Evolutionary conservation across 768 basidiomycete species (phyloP).

Genomic region (Hygrophoropsis aurantiaca): DNA sequence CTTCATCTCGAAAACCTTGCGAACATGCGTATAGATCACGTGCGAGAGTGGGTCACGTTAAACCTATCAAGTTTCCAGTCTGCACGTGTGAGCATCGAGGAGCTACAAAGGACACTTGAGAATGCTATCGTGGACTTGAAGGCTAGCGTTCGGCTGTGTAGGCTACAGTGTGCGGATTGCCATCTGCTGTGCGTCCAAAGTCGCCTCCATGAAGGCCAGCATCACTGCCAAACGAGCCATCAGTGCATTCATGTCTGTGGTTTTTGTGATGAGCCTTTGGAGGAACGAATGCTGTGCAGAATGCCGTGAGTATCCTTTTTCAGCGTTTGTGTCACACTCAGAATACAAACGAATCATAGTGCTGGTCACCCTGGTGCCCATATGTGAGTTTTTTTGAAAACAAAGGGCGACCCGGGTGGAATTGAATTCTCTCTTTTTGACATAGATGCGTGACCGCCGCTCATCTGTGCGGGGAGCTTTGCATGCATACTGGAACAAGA

Average conservation of each 20-base stretch:
- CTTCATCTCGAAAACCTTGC: slow-evolving; percentile 39
- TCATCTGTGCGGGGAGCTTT: slow-evolving; percentile 56
- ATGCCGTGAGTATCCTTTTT: slow-evolving; percentile 39
- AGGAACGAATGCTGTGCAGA: slow-evolving; percentile 37
- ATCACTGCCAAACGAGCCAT: slow-evolving; percentile 54
- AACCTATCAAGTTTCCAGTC: slow-evolving; percentile 49
- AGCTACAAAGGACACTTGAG: slow-evolving; percentile 44
- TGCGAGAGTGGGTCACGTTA: slow-evolving; percentile 48
- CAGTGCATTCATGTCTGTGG: slow-evolving; percentile 43
- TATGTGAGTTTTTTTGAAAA: slow-evolving; percentile 38
- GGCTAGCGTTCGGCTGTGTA: slow-evolving; percentile 48
- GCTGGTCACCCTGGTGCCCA: slow-evolving; percentile 59
- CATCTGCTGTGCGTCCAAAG: slow-evolving; percentile 47
- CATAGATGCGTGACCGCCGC: slow-evolving; percentile 48
- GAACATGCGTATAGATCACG: slow-evolving; percentile 44
- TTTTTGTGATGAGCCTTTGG: slow-evolving; percentile 37
- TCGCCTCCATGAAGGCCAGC: slow-evolving; percentile 43
- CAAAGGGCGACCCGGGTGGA: not conserved
- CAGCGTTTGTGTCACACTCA: not conserved
- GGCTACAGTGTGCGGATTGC: slow-evolving; percentile 45
- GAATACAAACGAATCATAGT: slow-evolving; percentile 27
- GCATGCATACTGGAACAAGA: slow-evolving; percentile 41
- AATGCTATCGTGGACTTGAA: slow-evolving; percentile 43
- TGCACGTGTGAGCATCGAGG: slow-evolving; percentile 43
- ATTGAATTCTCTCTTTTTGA: not conserved